These are phyloP conservation scores for Peronosclerospora sorghi DNA, from an alignment of 352 stramenopile genomes.

Conservation along the genomic window DNA sequence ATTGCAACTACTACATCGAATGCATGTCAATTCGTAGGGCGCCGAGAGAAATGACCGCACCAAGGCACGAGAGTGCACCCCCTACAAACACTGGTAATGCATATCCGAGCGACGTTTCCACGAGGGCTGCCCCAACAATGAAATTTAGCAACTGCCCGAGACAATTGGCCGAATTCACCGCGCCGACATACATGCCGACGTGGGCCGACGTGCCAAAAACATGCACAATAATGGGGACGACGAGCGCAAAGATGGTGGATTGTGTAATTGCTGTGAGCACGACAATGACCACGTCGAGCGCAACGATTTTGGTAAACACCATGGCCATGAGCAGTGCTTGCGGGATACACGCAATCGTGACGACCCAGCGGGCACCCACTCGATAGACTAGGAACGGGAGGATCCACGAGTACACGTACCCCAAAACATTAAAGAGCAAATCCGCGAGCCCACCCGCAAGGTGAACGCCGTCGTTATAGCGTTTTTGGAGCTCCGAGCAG, in stretches of 20 bases:
- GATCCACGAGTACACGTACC: conserved; percentile 39
- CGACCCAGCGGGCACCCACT: conserved; percentile 28
- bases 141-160: conserved; percentile 69
- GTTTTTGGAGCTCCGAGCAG: conserved; percentile 23
- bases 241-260: conserved; percentile 49
- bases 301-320: conserved; percentile 32
- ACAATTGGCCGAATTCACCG: conserved; percentile 68
- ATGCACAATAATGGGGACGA: conserved; percentile 61
- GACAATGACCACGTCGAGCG: conserved; percentile 38
- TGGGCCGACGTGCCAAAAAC: conserved; percentile 40
- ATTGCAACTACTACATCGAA: conserved; percentile 48
- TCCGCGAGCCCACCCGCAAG: conserved; percentile 36
- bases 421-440: conserved; percentile 40
- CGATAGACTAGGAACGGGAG: conserved; percentile 34
- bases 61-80: conserved; percentile 49
- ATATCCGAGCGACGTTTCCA: conserved; percentile 55
- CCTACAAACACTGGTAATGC: conserved; percentile 54
- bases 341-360: conserved; percentile 32
- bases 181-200: conserved; percentile 61
- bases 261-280: conserved; percentile 37
- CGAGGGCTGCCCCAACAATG: conserved; percentile 35
- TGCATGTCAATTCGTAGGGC: conserved; percentile 69
- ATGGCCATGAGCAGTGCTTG: conserved; percentile 43
- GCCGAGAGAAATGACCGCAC: conserved; percentile 40
- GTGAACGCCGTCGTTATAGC: conserved; percentile 46